Conservation (phyloP, 345 rosid species). For the Anastatica hierochuntica region DNA sequence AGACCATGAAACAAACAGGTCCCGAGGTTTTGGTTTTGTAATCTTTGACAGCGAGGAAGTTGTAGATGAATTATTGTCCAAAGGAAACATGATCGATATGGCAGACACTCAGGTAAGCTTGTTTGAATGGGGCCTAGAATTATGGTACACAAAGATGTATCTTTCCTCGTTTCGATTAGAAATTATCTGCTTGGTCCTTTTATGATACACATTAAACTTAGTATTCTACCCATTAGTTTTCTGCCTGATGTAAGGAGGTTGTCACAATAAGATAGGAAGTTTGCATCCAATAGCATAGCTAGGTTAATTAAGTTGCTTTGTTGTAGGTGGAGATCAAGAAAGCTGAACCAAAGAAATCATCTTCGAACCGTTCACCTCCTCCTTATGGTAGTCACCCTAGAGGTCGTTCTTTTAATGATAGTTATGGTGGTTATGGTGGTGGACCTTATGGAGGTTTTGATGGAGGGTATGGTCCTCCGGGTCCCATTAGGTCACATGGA, state of each 20-base stretch:
- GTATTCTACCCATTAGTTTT: constrained; percentile 5
- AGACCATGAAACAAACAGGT: constrained; percentile 84
- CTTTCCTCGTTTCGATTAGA: neutral
- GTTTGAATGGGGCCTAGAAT: constrained; percentile 8
- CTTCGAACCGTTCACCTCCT: constrained; percentile 83
- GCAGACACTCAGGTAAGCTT: constrained; percentile 84
- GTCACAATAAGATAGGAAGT: constrained; percentile 25
- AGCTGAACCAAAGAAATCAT: constrained; percentile 99
- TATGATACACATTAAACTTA: neutral
- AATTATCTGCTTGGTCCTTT: neutral
- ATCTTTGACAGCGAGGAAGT: constrained; percentile 77
- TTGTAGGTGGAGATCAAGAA: constrained; percentile 99
- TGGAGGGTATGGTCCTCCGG: constrained; percentile 72
- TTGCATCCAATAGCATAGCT: constrained; percentile 41
- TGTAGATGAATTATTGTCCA: constrained; percentile 67
- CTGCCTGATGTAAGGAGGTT: constrained; percentile 10
- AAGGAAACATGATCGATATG: constrained; percentile 95
- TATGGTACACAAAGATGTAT: neutral
- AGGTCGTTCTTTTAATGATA: constrained; percentile 55
- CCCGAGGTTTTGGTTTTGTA: constrained; percentile 90
- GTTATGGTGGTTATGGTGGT: constrained; percentile 51
- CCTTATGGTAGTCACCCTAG: constrained; percentile 73
- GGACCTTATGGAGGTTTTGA: constrained; percentile 57
- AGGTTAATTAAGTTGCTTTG: constrained; percentile 94
- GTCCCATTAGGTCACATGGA: constrained; percentile 69